These are phyloP conservation scores for Alternaria angustiovoidea DNA, from an alignment of 2,329 filamentous ascomycete species.

Conservation along the genomic window DNA sequence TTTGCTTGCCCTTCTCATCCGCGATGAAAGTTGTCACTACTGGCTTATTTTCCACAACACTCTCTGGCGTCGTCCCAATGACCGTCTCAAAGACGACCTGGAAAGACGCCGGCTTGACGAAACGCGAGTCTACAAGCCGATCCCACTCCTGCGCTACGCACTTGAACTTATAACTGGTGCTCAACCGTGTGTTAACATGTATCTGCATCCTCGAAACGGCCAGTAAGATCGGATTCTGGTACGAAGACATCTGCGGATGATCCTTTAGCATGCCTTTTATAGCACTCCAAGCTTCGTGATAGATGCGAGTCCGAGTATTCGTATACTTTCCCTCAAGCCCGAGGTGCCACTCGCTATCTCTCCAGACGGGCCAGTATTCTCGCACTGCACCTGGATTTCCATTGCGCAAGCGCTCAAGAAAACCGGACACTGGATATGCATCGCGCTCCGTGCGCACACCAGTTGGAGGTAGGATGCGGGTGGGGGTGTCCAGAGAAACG, in stretches of 20 bases:
- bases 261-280: conserved; percentile 26
- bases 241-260: conserved; percentile 14
- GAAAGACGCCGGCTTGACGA: conserved; percentile 19
- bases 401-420: conserved; percentile 8
- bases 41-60: background rate
- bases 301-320: conserved; percentile 2
- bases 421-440: conserved; percentile 3
- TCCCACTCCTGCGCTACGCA: conserved; percentile 26
- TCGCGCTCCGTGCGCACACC: conserved; percentile 6
- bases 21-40: background rate
- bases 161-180: conserved; percentile 9
- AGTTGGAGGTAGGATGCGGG: background rate
- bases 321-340: conserved; percentile 14
- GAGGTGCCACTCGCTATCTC: background rate
- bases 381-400: background rate
- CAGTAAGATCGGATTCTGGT: conserved; percentile 22
- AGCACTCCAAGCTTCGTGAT: conserved; percentile 22
- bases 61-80: background rate
- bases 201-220: conserved; percentile 11
- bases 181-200: conserved; percentile 6
- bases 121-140: conserved; percentile 20
- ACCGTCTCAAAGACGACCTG: conserved; percentile 17
- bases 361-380: conserved; percentile 20
- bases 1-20: background rate
- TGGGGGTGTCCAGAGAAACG: background rate